These are phyloP conservation scores for Plenodomus biglobosus DNA, from an alignment of 2,329 filamentous ascomycete species.

Conservation along the genomic window DNA sequence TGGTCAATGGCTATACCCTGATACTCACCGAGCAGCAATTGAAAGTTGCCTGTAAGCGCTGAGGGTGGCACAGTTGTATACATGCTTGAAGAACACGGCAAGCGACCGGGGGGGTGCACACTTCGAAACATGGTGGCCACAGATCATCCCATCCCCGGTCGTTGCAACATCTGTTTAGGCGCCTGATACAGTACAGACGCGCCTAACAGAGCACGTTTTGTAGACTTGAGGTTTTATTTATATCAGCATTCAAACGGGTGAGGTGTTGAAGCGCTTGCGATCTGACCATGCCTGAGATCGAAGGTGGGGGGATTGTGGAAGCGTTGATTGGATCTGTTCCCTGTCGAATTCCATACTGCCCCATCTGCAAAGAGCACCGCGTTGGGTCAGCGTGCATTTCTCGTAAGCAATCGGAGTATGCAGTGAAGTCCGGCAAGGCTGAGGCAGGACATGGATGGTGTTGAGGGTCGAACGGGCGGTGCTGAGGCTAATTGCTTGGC, in stretches of 20 bases:
- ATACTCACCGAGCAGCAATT: background rate
- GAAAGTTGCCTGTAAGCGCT: background rate
- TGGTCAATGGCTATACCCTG: background rate
- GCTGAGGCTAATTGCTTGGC: constrained; percentile 11
- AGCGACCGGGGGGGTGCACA: background rate
- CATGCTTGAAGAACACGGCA: background rate
- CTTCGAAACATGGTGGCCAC: background rate
- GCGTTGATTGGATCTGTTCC: background rate
- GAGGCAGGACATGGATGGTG: constrained; percentile 10
- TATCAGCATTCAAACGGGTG: background rate
- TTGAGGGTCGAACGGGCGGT: background rate
- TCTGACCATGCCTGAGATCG: background rate
- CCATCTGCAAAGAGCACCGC: too few relatives aligned
- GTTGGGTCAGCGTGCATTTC: background rate
- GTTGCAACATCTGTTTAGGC: background rate
- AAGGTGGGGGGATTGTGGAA: background rate
- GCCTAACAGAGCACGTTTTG: background rate
- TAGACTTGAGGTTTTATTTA: background rate
- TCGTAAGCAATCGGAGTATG: background rate
- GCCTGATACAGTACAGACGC: background rate
- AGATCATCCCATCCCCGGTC: too few relatives aligned
- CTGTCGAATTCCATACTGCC: background rate
- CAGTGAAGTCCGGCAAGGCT: constrained; percentile 7
- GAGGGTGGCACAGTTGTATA: background rate
- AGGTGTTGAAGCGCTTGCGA: background rate